Base-by-base conservation (phyloP, 1,284 basidiomycete genomes). In the Xerocomus minutiporus region DNA sequence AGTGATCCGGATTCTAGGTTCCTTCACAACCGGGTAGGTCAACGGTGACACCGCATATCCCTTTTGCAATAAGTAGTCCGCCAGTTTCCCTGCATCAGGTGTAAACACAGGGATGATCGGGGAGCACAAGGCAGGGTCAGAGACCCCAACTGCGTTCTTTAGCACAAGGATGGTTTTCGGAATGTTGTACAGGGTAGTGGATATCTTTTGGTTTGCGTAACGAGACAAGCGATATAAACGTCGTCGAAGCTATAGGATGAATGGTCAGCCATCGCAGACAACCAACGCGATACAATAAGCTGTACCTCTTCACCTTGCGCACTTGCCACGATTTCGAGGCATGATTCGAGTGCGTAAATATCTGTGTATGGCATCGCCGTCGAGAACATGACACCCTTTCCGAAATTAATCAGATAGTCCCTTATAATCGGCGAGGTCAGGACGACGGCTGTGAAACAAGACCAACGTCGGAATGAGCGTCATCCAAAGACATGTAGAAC, bases 341-440 rank as follows among this genome's bases (percentile, higher is more conserved):
- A 64, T 7, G 61, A 41, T 46, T 74, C 62, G 7, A 82, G 70
- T 0, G 77, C 73, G 4, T 77, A 64, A 0, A 80, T 66, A 52
- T 75, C 78, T 15, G 75, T 69, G 50, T 74, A 71, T 8, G 77
- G 71, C 57, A 78, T 66, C 1, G 74, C 71, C 0, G 81, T 82
- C 8, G 76, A 78, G 66, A 77, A 82, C 43, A 82, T 78, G 48
- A 84, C 68, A 5, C 81, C 78, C 45, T 81, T 69, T 3, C 80
- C 81, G 64, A 82, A 85, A 60, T 84, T 84, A 65, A 82, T 74
- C 13, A 86, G 62, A 64, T 81, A 83, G 4, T 75, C 66, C 7
- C 79, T 71, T 11, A 81, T 66, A 0, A 73, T 63, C 3, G 74
- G 66, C 1, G 75, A 73, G 49, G 75, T 75, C 7, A 84, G 70